These are phyloP conservation scores for Crithidia expoeki DNA, from an alignment of 208 protist genomes.

Conservation along the genomic window DNA sequence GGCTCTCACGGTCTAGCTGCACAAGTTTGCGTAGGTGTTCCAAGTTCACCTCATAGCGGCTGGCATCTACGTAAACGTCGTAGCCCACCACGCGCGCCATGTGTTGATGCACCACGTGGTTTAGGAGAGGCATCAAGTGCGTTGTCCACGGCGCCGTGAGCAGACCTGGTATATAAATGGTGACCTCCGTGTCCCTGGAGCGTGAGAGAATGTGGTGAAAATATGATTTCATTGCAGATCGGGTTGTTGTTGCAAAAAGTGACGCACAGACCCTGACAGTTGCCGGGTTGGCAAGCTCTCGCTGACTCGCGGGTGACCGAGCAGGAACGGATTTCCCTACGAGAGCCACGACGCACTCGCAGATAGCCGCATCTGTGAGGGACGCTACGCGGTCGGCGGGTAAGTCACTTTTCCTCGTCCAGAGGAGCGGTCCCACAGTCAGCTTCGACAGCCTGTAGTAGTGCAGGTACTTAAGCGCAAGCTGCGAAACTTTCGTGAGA, in stretches of 20 bases:
- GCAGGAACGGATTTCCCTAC: not conserved
- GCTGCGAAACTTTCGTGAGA: not conserved
- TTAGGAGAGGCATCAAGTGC: constrained; percentile 20
- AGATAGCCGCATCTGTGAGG: constrained; percentile 1
- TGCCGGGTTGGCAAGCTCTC: not conserved
- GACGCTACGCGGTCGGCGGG: not conserved
- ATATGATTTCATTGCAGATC: constrained; percentile 18
- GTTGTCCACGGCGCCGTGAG: constrained; percentile 33
- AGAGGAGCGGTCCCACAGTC: not conserved
- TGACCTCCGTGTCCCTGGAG: not conserved
- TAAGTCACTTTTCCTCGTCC: not conserved
- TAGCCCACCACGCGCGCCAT: constrained; percentile 25
- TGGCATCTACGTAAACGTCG: constrained; percentile 21
- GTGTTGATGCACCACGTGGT: constrained; percentile 1
- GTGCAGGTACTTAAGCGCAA: not conserved
- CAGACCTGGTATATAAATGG: constrained; percentile 29
- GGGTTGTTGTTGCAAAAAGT: constrained; percentile 28
- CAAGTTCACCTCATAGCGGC: constrained; percentile 27
- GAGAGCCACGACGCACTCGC: not conserved
- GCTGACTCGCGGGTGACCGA: constrained; percentile 1
- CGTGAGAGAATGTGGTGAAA: constrained; percentile 9
- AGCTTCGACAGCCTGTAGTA: not conserved
- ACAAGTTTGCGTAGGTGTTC: constrained; percentile 9
- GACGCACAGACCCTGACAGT: not conserved
- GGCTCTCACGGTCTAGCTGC: not conserved